phyloP scores from a whole-genome alignment of 2,329 filamentous ascomycete genomes.

The Amesomyces nigricolor region DNA sequence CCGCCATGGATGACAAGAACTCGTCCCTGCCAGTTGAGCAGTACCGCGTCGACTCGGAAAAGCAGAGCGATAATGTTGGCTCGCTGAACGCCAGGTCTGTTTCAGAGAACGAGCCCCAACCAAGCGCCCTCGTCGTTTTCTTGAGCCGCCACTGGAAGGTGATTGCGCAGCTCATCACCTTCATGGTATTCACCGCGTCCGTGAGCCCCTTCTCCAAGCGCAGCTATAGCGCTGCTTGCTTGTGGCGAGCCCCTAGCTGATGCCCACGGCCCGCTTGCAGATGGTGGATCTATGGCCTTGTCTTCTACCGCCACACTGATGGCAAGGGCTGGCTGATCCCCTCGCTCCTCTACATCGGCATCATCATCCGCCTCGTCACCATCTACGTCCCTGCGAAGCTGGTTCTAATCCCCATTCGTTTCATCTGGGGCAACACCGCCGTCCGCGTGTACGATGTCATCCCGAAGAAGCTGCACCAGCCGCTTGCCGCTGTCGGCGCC shows the following conservation, averaged over 20 bases:
- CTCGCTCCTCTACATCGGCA: slow-evolving; percentile 22
- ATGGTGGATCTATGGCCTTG: slow-evolving; percentile 38
- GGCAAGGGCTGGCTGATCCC: slow-evolving; percentile 26
- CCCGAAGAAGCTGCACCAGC: slow-evolving; percentile 60
- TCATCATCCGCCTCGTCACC: slow-evolving; percentile 19
- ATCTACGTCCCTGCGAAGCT: slow-evolving; percentile 15
- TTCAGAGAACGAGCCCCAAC: not conserved
- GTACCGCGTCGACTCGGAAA: slow-evolving; percentile 23
- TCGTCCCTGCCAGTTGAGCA: slow-evolving; percentile 9
- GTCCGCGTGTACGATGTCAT: slow-evolving; percentile 37
- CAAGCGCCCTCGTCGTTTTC: not conserved
- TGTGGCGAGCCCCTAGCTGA: not conserved
- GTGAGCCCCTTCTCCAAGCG: slow-evolving; percentile 7
- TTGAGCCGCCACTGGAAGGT: slow-evolving; percentile 16
- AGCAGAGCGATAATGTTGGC: slow-evolving; percentile 23
- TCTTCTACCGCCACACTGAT: slow-evolving; percentile 18
- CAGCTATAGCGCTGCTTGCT: not conserved
- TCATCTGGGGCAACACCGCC: slow-evolving; percentile 22
- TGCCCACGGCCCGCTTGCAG: slow-evolving; percentile 21
- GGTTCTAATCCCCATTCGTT: slow-evolving; percentile 18
- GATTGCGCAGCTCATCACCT: slow-evolving; percentile 10
- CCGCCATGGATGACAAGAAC: slow-evolving; percentile 16
- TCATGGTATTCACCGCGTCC: slow-evolving; percentile 22
- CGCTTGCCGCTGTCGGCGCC: slow-evolving; percentile 57
- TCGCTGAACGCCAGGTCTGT: slow-evolving; percentile 15